These are phyloP conservation scores for Akanthomyces lecanii DNA, from an alignment of 2,329 filamentous ascomycete species.

Conservation along the genomic window DNA sequence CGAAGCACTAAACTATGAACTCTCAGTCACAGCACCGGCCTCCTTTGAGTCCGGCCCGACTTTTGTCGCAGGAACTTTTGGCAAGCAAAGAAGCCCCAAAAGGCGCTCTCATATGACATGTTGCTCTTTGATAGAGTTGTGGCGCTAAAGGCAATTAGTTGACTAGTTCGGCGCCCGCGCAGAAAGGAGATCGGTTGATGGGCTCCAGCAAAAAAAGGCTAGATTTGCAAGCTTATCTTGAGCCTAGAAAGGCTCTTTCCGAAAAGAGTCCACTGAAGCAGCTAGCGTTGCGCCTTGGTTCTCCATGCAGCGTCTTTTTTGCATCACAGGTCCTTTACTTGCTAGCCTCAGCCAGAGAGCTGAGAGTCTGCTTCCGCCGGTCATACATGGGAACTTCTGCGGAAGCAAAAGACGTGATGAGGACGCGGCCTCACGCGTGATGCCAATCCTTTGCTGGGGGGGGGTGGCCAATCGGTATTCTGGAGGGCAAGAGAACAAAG, in stretches of 20 bases:
- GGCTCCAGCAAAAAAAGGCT: conserved; percentile 8
- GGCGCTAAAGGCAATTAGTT: not conserved
- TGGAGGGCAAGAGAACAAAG: not conserved
- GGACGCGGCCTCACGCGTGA: too few relatives aligned
- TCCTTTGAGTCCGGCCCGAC: too few relatives aligned
- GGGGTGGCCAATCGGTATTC: too few relatives aligned
- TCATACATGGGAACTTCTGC: not conserved
- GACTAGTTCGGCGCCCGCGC: not conserved
- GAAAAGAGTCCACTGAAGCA: not conserved
- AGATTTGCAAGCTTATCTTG: conserved; percentile 6
- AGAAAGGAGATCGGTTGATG: not conserved
- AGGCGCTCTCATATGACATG: not conserved
- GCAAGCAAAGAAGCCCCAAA: not conserved
- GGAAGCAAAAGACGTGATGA: too few relatives aligned
- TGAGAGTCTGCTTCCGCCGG: too few relatives aligned
- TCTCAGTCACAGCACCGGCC: not conserved
- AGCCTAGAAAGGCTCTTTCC: not conserved
- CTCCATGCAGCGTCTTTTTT: too few relatives aligned
- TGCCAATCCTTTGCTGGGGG: too few relatives aligned
- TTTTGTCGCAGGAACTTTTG: not conserved
- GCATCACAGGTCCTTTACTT: too few relatives aligned
- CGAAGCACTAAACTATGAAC: not conserved
- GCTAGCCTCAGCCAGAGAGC: too few relatives aligned
- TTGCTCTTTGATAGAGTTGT: not conserved
- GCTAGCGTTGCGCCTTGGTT: not conserved